Percentiles rank a stretch among this genome's conserved stretches.
Conservation (phyloP, 1,284 basidiomycete species). For the Trametes sp. region DNA sequence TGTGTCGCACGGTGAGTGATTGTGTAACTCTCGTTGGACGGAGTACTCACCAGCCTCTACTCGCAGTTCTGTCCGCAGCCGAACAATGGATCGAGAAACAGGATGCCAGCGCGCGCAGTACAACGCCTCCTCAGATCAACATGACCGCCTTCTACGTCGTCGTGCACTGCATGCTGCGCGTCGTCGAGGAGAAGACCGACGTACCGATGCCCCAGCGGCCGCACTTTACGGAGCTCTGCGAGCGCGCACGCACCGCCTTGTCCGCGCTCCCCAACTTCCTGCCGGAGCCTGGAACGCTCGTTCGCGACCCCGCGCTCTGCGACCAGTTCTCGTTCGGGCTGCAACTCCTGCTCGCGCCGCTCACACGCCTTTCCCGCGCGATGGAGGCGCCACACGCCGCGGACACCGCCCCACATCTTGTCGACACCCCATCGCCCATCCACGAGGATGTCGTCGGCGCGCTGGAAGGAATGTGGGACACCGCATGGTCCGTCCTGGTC, state of each 20-base stretch:
- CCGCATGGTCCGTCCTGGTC: slow-evolving; percentile 1
- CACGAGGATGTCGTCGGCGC: slow-evolving; percentile 1
- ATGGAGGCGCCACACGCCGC: slow-evolving; percentile 1
- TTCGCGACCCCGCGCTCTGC: background rate
- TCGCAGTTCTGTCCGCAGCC: slow-evolving; percentile 3
- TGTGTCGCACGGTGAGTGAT: background rate
- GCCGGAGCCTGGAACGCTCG: background rate
- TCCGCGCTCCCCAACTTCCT: slow-evolving; percentile 3
- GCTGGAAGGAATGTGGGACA: slow-evolving; percentile 6
- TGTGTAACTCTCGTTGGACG: background rate
- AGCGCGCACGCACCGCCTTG: background rate
- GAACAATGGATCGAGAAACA: slow-evolving; percentile 13
- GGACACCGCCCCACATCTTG: background rate
- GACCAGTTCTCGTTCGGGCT: slow-evolving; percentile 11
- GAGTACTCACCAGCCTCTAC: background rate
- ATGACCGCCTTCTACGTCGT: slow-evolving; percentile 11
- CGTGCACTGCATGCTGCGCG: slow-evolving; percentile 15
- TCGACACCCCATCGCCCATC: background rate
- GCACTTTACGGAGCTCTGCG: background rate
- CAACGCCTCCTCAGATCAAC: slow-evolving; percentile 1
- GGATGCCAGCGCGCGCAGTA: background rate
- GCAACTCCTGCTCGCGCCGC: slow-evolving; percentile 9
- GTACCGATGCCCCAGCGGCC: background rate
- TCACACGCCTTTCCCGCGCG: background rate
- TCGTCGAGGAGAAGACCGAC: background rate